A percentile compares a stretch with the other conserved stretches of the same genome.
Evolutionary conservation across 2,329 filamentous ascomycete species (phyloP).

Genomic region (Neurospora sp.): DNA sequence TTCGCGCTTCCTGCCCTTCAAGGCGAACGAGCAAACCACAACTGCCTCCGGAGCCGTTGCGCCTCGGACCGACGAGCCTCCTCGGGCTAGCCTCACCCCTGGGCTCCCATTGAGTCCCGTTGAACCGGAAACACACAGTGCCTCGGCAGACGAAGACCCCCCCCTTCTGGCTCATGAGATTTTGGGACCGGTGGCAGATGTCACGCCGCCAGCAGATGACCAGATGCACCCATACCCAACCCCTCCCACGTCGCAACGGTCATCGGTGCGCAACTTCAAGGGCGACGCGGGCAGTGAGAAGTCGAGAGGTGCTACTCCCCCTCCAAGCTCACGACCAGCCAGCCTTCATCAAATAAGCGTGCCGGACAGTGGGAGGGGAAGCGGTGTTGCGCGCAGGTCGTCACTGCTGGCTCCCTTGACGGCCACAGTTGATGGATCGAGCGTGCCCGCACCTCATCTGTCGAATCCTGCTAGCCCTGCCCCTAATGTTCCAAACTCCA

Average conservation of each 20-base stretch:
- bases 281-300: slow-evolving; percentile 31
- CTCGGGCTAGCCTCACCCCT: slow-evolving; percentile 14
- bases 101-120: slow-evolving; percentile 16
- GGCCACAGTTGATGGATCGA: slow-evolving; percentile 51
- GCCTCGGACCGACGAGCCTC: slow-evolving; percentile 13
- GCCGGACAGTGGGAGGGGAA: slow-evolving; percentile 32
- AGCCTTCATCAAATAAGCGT: slow-evolving; percentile 32
- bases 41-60: slow-evolving; percentile 21
- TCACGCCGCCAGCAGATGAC: slow-evolving; percentile 21
- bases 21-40: slow-evolving; percentile 29
- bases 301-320: slow-evolving; percentile 21
- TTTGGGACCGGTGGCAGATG: slow-evolving; percentile 22
- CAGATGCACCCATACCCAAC: slow-evolving; percentile 42
- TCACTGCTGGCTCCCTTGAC: slow-evolving; percentile 49
- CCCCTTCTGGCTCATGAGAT: slow-evolving; percentile 31
- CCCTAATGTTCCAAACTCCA: slow-evolving; percentile 41
- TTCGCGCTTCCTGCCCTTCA: slow-evolving; percentile 35
- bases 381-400: slow-evolving; percentile 26
- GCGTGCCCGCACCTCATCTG: slow-evolving; percentile 57
- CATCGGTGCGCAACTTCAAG: slow-evolving; percentile 34
- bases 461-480: slow-evolving; percentile 54
- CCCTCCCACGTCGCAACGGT: slow-evolving; percentile 42
- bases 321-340: slow-evolving; percentile 24
- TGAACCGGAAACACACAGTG: slow-evolving; percentile 13
- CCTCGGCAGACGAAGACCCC: slow-evolving; percentile 17